A percentile compares a stretch with the other conserved stretches of the same genome.
Conservation (phyloP, 2,329 filamentous ascomycete species). For the Aaosphaeria pasadenensis region DNA sequence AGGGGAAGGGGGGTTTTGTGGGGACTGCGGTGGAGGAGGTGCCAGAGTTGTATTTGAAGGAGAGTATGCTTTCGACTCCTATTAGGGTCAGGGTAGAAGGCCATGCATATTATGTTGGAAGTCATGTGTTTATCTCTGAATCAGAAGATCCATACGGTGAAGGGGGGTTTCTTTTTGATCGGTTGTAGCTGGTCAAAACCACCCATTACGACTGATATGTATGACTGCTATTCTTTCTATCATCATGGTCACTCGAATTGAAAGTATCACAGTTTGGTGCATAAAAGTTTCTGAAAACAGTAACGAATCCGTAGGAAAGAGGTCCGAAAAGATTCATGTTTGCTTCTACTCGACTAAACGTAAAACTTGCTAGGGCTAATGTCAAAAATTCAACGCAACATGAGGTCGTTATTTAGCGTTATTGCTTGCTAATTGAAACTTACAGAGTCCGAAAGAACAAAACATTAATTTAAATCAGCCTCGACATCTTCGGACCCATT, state of each 20-base stretch:
- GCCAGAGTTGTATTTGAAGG: slow-evolving; percentile 7
- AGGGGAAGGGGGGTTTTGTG: slow-evolving; percentile 10
- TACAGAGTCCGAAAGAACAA: no score
- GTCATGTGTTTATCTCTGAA: slow-evolving; percentile 9
- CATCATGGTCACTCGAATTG: no score
- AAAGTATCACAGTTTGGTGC: no score
- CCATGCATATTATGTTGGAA: slow-evolving; percentile 13
- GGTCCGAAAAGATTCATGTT: not conserved
- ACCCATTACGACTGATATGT: no score
- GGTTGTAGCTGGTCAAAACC: not conserved
- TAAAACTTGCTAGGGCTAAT: no score
- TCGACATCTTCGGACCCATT: not conserved
- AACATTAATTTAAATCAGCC: no score
- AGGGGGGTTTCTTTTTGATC: slow-evolving; percentile 11
- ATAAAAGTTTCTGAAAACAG: not conserved
- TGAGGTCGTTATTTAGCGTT: no score
- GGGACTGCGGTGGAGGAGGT: slow-evolving; percentile 6
- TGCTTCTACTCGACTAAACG: no score
- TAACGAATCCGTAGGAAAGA: not conserved
- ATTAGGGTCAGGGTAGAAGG: slow-evolving; percentile 11
- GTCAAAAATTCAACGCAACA: no score
- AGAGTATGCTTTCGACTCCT: slow-evolving; percentile 2
- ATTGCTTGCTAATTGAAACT: no score
- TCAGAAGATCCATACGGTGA: slow-evolving; percentile 8
- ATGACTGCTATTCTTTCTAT: no score